These are phyloP conservation scores for Lodderomyces orthopsilosis DNA, from an alignment of 1,139 yeast species.

Conservation along the genomic window DNA sequence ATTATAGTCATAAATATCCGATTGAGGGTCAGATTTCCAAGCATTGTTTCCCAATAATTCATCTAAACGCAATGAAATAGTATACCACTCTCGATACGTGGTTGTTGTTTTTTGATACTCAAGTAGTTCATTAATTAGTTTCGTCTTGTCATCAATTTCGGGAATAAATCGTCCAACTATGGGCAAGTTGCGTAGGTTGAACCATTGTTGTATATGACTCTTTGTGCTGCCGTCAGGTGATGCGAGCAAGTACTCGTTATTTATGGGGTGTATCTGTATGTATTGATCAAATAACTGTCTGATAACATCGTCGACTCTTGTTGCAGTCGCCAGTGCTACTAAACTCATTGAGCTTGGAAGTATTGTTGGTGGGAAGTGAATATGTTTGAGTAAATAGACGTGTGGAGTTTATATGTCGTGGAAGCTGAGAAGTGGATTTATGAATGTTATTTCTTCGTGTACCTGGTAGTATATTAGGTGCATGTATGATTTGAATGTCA, in stretches of 20 bases:
- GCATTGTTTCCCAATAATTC: constrained; percentile 55
- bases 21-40: constrained; percentile 68
- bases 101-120: constrained; percentile 57
- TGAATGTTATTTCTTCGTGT: no score
- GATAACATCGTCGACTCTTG: constrained; percentile 12
- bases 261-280: constrained; percentile 9
- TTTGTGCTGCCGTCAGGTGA: neutral
- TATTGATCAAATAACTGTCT: constrained; percentile 12
- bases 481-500: no score
- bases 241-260: constrained; percentile 6
- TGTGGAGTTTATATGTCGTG: neutral
- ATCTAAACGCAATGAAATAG: constrained; percentile 63
- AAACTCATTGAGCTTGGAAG: neutral
- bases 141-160: constrained; percentile 25
- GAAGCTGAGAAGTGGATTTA: no score
- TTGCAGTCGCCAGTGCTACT: neutral
- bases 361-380: neutral
- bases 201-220: constrained; percentile 4
- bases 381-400: no score
- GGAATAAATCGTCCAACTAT: constrained; percentile 28
- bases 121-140: constrained; percentile 29
- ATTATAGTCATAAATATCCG: constrained; percentile 69
- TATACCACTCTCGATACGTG: constrained; percentile 71
- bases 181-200: constrained; percentile 23
- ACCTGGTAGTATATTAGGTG: no score